phyloP scores from a whole-genome alignment of 2,329 filamentous ascomycete species.

The Penicillium sp. region DNA sequence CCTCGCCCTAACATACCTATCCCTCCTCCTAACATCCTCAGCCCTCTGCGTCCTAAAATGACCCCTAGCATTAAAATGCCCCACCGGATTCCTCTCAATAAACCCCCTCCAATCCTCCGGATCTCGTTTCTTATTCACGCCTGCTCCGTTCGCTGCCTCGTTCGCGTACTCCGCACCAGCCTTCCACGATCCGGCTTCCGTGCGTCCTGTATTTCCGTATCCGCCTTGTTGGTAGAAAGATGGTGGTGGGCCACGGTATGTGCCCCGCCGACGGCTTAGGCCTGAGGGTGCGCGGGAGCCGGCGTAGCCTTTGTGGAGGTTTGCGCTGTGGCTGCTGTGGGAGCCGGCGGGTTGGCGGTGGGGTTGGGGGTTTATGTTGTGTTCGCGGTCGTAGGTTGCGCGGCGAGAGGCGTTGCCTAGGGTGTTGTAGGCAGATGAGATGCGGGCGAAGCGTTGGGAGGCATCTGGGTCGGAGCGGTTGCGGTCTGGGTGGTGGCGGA shows the following conservation, averaged over 20 bases:
- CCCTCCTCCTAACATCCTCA: slow-evolving; percentile 53
- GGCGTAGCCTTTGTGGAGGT: slow-evolving; percentile 41
- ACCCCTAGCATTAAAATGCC: slow-evolving; percentile 71
- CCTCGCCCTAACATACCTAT: slow-evolving; percentile 39
- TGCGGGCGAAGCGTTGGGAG: slow-evolving; percentile 70
- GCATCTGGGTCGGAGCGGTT: slow-evolving; percentile 73
- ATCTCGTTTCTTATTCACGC: slow-evolving; percentile 5
- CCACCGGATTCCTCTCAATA: slow-evolving; percentile 51
- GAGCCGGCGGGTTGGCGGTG: slow-evolving; percentile 46
- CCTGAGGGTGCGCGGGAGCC: slow-evolving; percentile 71
- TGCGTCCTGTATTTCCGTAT: slow-evolving; percentile 64
- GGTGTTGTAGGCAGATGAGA: slow-evolving; percentile 77
- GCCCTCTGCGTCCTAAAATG: slow-evolving; percentile 71
- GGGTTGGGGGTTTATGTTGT: slow-evolving; percentile 36
- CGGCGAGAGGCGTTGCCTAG: slow-evolving; percentile 71
- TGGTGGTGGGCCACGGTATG: slow-evolving; percentile 81
- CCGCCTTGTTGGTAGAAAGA: slow-evolving; percentile 80
- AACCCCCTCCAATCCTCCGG: slow-evolving; percentile 37
- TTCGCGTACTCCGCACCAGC: slow-evolving; percentile 22
- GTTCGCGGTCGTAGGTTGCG: slow-evolving; percentile 68
- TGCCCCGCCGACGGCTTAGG: slow-evolving; percentile 67
- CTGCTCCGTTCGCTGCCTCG: slow-evolving; percentile 6
- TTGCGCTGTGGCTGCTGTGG: slow-evolving; percentile 48
- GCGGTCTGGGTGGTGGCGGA: slow-evolving; percentile 85
- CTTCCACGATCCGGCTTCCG: slow-evolving; percentile 42